Evolutionary conservation across 306 rosid species (phyloP), one percentile per base, ranked within the genome.

Genomic region (Lathyrus tuberosus): DNA sequence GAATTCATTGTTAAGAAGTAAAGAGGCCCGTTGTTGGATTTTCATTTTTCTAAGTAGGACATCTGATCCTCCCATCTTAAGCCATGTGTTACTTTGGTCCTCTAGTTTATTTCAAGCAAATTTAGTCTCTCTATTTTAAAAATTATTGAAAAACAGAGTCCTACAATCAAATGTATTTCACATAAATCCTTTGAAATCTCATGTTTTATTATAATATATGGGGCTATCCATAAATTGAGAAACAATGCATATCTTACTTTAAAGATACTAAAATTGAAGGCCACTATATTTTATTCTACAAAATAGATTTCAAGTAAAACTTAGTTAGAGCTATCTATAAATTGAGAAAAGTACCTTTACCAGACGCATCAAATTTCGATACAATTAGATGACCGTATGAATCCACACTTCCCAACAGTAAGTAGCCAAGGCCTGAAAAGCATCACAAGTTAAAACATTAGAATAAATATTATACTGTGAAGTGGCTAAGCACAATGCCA

Each of bases 331-430:
- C 40, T 35, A 35, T 35, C 40, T 6, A 35, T 35, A 35, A 35
- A 35, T 35, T 35, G 40, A 73, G 24, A 73, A 52, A 33, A 41
- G 56, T 79, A 92, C 95, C 98, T 80, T 73, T 53, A 69, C 96
- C 87, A 70, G 83, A 69, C 5, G 85, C 70, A 53, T 88, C 92
- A 58, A 88, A 71, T 84, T 90, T 90, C 58, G 98, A 89, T 49
- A 92, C 96, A 75, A 92, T 87, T 49, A 89, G 91, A 75, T 88
- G 93, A 42, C 98, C 98, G 48, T 81, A 86, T 8, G 95, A 83
- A 84, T 92, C 98, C 52, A 92, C 98, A 71, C 89, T 89, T 80
- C 98, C 98, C 85, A 92, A 74, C 69, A 88, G 56, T 63, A 84
- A 70, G 79, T 82, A 68, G 69, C 79, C 90, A 69, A 73, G 59